These are phyloP conservation scores for Talaromyces trachyspermus DNA, from an alignment of 495 filamentous ascomycete species.

Conservation along the genomic window DNA sequence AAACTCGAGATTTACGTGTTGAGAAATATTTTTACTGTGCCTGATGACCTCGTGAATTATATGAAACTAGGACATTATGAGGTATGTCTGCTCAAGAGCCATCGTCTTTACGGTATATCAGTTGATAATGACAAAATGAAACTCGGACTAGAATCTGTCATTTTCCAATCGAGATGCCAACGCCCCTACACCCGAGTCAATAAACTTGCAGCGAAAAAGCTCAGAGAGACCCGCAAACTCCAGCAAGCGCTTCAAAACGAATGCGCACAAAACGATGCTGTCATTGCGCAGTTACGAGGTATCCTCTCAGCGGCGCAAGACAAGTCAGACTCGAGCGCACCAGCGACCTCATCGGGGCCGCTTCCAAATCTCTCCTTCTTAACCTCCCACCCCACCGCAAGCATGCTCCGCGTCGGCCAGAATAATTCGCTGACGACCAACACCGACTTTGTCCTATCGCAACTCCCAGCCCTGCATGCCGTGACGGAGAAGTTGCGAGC, in stretches of 20 bases:
- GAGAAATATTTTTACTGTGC: conserved; percentile 79
- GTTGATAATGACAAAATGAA: too few species aligned
- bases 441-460: conserved; percentile 69
- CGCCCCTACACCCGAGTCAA: conserved; percentile 52
- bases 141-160: conserved; percentile 31
- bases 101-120: too few species aligned
- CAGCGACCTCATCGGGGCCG: conserved; percentile 6
- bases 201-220: conserved; percentile 63
- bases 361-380: conserved; percentile 43
- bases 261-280: conserved; percentile 62
- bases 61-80: conserved; percentile 83
- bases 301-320: conserved; percentile 37
- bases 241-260: conserved; percentile 68
- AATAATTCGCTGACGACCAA: conserved; percentile 57
- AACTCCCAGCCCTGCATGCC: conserved; percentile 68
- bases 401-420: conserved; percentile 37
- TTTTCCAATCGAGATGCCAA: conserved; percentile 23
- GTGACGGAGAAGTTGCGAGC: conserved; percentile 57
- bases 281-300: conserved; percentile 57
- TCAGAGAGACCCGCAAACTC: conserved; percentile 75
- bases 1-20: conserved; percentile 77
- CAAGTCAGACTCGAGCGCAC: conserved; percentile 14
- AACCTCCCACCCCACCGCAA: conserved; percentile 37
- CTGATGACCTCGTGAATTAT: conserved; percentile 64
- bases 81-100: too few species aligned